Evolutionary conservation across 805 yeast genomes (phyloP).

Genomic region (Wickerhamiella nectarea): DNA sequence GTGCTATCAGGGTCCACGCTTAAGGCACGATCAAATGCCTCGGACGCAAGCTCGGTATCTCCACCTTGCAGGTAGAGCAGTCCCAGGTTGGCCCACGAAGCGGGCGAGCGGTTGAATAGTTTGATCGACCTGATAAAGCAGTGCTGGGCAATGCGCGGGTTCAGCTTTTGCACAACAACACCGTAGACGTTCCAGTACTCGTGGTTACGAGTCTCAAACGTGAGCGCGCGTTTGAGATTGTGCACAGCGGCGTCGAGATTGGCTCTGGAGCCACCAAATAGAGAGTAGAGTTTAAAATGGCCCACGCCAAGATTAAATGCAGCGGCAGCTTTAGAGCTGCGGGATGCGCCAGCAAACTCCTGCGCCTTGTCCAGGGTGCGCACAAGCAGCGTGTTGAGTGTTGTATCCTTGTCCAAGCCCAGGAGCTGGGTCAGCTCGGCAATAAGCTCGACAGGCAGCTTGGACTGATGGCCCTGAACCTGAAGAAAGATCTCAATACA

Average conservation of each 20-base stretch:
- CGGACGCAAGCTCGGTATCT: slow-evolving; percentile 59
- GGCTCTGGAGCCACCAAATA: slow-evolving; percentile 18
- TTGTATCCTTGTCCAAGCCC: not conserved
- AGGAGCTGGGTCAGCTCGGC: slow-evolving; percentile 22
- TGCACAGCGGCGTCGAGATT: slow-evolving; percentile 40
- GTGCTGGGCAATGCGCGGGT: slow-evolving; percentile 75
- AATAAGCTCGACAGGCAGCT: slow-evolving; percentile 35
- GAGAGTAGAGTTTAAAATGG: slow-evolving; percentile 35
- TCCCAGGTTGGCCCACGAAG: slow-evolving; percentile 72
- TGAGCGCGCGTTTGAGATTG: slow-evolving; percentile 52
- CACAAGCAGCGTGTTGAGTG: not conserved
- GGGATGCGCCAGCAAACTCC: slow-evolving; percentile 9
- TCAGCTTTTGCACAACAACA: slow-evolving; percentile 47
- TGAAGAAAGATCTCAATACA: slow-evolving; percentile 39
- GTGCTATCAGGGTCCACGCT: slow-evolving; percentile 67
- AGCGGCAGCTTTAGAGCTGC: slow-evolving; percentile 27
- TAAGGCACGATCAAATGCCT: slow-evolving; percentile 60
- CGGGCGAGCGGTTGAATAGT: slow-evolving; percentile 51
- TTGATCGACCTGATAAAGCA: slow-evolving; percentile 75
- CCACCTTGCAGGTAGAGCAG: slow-evolving; percentile 54
- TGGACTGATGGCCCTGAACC: slow-evolving; percentile 39
- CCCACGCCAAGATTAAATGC: slow-evolving; percentile 63
- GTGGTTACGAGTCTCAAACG: slow-evolving; percentile 53
- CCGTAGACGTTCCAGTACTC: slow-evolving; percentile 79
- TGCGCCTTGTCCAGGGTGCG: slow-evolving; percentile 1